A percentile compares a stretch with the other conserved stretches of the same genome.
Evolutionary conservation across 2,329 filamentous ascomycete genomes (phyloP).

Genomic region (Pseudocercospora musae): DNA sequence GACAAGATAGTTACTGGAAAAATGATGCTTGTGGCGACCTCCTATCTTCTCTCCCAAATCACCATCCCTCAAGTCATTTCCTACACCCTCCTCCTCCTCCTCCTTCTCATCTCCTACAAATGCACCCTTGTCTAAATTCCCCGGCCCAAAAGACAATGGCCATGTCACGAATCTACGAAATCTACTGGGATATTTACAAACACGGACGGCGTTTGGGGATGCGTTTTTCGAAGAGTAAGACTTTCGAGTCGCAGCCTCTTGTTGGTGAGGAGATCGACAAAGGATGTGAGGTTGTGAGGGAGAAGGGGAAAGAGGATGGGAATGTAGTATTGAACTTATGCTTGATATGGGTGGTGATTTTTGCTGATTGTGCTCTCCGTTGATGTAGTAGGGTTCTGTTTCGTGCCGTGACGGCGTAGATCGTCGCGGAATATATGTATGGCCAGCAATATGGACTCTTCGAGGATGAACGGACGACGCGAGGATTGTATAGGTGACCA

Average conservation of each 20-base stretch:
- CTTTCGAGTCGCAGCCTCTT: slow-evolving; percentile 6
- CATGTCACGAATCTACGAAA: slow-evolving; percentile 4
- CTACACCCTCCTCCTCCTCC: background rate
- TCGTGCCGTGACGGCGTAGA: slow-evolving; percentile 11
- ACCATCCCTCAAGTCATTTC: background rate
- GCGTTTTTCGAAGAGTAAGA: slow-evolving; percentile 4
- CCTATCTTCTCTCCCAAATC: background rate
- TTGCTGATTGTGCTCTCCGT: background rate
- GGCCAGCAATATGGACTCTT: slow-evolving; percentile 14
- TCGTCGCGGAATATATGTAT: slow-evolving; percentile 14
- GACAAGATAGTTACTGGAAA: background rate
- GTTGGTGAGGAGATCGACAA: slow-evolving; percentile 7
- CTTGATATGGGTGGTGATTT: background rate
- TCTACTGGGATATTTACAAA: background rate
- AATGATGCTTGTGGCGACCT: slow-evolving; percentile 2
- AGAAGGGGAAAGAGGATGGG: background rate
- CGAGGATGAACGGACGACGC: slow-evolving; percentile 13
- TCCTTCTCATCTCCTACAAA: background rate
- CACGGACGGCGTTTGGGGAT: slow-evolving; percentile 9
- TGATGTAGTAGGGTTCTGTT: slow-evolving; percentile 1
- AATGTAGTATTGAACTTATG: background rate
- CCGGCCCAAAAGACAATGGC: slow-evolving; percentile 36
- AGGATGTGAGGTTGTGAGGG: slow-evolving; percentile 2
- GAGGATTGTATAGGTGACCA: slow-evolving; percentile 8
- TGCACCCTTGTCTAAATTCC: slow-evolving; percentile 34